These are phyloP conservation scores for Lactifluus echinatus DNA, from an alignment of 768 basidiomycete genomes.

Conservation along the genomic window DNA sequence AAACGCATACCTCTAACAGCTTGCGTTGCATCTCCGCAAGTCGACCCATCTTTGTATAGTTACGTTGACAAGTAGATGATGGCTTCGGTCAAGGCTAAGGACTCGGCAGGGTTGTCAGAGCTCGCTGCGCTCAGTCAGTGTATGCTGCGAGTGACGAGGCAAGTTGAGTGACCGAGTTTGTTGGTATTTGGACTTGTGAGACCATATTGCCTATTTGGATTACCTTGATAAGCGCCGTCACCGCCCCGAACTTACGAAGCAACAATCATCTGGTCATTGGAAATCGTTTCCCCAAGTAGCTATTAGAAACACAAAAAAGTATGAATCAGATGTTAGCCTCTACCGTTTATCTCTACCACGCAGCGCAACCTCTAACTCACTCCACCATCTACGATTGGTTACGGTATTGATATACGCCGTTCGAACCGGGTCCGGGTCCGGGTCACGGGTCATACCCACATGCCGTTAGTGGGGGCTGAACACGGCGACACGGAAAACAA, in stretches of 20 bases:
- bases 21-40: constrained; percentile 97
- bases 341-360: too few relatives aligned
- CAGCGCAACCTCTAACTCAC: neutral
- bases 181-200: constrained; percentile 8
- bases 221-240: neutral
- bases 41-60: constrained; percentile 62
- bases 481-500: neutral
- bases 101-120: neutral
- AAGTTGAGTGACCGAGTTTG: neutral
- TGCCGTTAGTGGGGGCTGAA: neutral
- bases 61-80: neutral
- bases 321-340: neutral
- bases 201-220: neutral
- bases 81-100: neutral
- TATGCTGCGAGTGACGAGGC: too few relatives aligned
- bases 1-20: constrained; percentile 55
- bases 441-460: neutral
- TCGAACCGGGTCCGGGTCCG: neutral
- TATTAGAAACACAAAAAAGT: neutral
- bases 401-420: neutral
- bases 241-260: neutral
- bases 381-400: neutral
- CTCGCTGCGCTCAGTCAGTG: too few relatives aligned
- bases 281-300: neutral
- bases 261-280: neutral